Evolutionary conservation across 2,329 filamentous ascomycete genomes (phyloP).

Genomic region (Dactylellina leptospora): DNA sequence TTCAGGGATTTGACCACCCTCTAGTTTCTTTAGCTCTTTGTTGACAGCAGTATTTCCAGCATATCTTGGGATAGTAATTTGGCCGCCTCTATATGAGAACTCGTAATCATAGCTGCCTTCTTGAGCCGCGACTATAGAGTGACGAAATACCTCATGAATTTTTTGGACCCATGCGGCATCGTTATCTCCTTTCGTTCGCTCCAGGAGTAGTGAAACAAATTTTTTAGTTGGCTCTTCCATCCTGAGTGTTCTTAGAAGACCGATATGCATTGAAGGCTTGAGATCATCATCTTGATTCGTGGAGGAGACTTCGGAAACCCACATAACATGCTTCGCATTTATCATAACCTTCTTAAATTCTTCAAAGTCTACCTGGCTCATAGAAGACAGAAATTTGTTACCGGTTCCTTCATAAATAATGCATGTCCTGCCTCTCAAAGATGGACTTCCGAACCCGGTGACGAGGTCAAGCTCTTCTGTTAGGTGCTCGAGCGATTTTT

Average conservation of each 20-base stretch:
- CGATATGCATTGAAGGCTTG: constrained; percentile 1
- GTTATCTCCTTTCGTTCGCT: background rate
- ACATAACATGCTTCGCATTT: background rate
- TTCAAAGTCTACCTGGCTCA: background rate
- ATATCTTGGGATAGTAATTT: background rate
- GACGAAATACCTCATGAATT: background rate
- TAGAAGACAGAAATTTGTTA: background rate
- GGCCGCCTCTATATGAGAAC: background rate
- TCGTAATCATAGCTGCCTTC: background rate
- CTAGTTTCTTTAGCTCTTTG: background rate
- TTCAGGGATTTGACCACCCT: background rate
- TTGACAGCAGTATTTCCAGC: background rate
- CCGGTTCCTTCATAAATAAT: background rate
- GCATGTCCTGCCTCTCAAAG: background rate
- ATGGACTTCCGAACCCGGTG: background rate
- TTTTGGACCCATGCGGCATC: background rate
- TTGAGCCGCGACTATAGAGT: background rate
- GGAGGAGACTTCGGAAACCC: background rate
- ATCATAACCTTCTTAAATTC: background rate
- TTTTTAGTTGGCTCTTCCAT: constrained; percentile 5
- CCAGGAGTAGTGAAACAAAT: background rate
- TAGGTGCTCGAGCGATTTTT: background rate
- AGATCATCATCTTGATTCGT: background rate
- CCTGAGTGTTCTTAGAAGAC: background rate
- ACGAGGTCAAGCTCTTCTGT: background rate